phyloP scores from a whole-genome alignment of 2,329 filamentous ascomycete species.

The Hypocreales sp. region DNA sequence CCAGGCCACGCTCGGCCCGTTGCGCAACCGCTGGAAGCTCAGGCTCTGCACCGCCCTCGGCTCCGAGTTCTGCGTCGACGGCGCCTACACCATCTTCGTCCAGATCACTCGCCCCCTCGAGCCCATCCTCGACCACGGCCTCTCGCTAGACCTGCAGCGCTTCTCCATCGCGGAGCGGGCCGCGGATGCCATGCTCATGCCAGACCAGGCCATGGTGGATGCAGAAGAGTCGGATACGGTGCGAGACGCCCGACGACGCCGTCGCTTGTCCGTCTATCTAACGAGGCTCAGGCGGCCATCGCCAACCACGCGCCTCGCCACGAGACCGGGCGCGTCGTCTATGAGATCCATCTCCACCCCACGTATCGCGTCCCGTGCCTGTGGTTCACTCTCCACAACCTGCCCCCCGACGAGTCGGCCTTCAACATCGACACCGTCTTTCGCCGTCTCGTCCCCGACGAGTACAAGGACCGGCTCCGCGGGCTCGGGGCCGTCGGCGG shows the following conservation, averaged over 20 bases:
- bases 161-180: slow-evolving; percentile 25
- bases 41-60: slow-evolving; percentile 34
- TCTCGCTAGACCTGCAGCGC: slow-evolving; percentile 28
- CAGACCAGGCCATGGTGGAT: slow-evolving; percentile 31
- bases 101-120: slow-evolving; percentile 41
- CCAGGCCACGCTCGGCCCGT: slow-evolving; percentile 38
- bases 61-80: slow-evolving; percentile 22
- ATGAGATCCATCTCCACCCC: slow-evolving; percentile 61
- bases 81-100: slow-evolving; percentile 34
- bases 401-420: slow-evolving; percentile 37
- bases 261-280: slow-evolving; percentile 6
- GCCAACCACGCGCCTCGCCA: slow-evolving; percentile 12
- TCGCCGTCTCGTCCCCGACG: slow-evolving; percentile 50
- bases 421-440: slow-evolving; percentile 57
- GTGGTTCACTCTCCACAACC: slow-evolving; percentile 53
- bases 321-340: slow-evolving; percentile 38
- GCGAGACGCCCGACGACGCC: slow-evolving; percentile 6
- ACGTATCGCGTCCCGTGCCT: slow-evolving; percentile 62
- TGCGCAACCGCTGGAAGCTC: slow-evolving; percentile 39
- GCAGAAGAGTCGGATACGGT: slow-evolving; percentile 37
- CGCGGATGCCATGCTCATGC: slow-evolving; percentile 8
- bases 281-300: slow-evolving; percentile 22
- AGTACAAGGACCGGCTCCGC: slow-evolving; percentile 46
- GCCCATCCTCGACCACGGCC: slow-evolving; percentile 22
- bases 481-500: slow-evolving; percentile 50